These are phyloP conservation scores for Arabidopsis thaliana DNA, from an alignment of 345 rosid genomes.

Conservation along the genomic window TAIR10.1 NC_003070.9:19790001-19790500, in stretches of 20 bases:
- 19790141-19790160: neutral
- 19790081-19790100: slow-evolving; percentile 11
- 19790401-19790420: slow-evolving; percentile 22
- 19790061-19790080: neutral
- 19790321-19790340: neutral
- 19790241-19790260: slow-evolving; percentile 34
- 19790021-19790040: neutral
- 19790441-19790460: slow-evolving; percentile 25
- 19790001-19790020: slow-evolving; percentile 11
- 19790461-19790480: slow-evolving; percentile 32
- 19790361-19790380: slow-evolving; percentile 7
- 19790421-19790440: slow-evolving; percentile 33
- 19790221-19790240: slow-evolving; percentile 17
- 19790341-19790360: slow-evolving; percentile 14
- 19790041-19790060: slow-evolving; percentile 2
- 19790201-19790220: slow-evolving; percentile 9
- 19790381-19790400: slow-evolving; percentile 2
- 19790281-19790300: slow-evolving; percentile 27
- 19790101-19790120: neutral
- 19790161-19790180: slow-evolving; percentile 31
- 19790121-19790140: neutral
- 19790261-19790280: neutral
- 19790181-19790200: slow-evolving; percentile 35
- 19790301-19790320: neutral
- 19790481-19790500: slow-evolving; percentile 22